A percentile compares a stretch with the other conserved stretches of the same genome.
phyloP scores from a whole-genome alignment of 495 filamentous ascomycete genomes.

The Trichoderma orchidacearum region DNA sequence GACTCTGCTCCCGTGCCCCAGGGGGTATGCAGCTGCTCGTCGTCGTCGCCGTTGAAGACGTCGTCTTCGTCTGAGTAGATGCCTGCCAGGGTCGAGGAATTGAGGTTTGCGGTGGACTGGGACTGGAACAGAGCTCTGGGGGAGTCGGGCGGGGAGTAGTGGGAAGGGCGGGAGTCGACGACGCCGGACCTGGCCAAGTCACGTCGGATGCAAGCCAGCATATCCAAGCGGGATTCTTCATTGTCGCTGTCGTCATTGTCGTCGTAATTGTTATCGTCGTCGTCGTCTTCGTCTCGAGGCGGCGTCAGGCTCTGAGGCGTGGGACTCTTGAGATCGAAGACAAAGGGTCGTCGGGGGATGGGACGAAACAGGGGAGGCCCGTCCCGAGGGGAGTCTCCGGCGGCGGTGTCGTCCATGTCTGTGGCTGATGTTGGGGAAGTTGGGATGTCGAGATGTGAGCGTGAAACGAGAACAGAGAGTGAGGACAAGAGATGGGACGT shows the following conservation, averaged over 20 bases:
- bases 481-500: too few relatives aligned
- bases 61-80: conserved; percentile 49
- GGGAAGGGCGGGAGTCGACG: conserved; percentile 17
- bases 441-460: too few relatives aligned
- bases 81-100: conserved; percentile 75
- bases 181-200: conserved; percentile 17
- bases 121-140: conserved; percentile 39
- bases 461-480: too few relatives aligned
- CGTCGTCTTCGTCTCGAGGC: conserved; percentile 12
- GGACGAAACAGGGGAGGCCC: conserved; percentile 51
- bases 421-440: too few relatives aligned
- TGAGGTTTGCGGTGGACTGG: conserved; percentile 74
- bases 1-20: conserved; percentile 65
- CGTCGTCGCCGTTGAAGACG: conserved; percentile 32
- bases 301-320: conserved; percentile 35
- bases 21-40: conserved; percentile 28
- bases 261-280: conserved; percentile 17
- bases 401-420: background rate
- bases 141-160: conserved; percentile 12
- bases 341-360: conserved; percentile 62
- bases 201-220: conserved; percentile 7
- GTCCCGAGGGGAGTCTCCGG: conserved; percentile 9
- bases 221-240: conserved; percentile 9
- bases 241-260: conserved; percentile 13
- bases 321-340: conserved; percentile 39